phyloP scores from a whole-genome alignment of 495 filamentous ascomycete genomes.

The Trichocladium antarcticum region DNA sequence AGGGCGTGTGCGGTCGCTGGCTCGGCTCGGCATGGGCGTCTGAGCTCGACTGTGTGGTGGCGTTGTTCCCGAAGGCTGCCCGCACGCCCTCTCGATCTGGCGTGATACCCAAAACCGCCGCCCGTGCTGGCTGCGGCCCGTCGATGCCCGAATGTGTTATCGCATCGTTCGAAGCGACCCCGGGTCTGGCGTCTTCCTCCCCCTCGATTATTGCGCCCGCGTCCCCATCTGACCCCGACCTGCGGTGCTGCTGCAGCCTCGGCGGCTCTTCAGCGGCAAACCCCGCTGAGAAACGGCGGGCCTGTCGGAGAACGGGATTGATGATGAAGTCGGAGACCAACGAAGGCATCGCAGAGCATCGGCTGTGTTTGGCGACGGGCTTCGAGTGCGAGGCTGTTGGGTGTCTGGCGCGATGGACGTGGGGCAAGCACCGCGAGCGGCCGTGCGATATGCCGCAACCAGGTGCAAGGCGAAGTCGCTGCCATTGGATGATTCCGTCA shows the following conservation, averaged over 20 bases:
- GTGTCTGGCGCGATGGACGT: not conserved
- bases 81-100: not conserved
- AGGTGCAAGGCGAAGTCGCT: too few species aligned
- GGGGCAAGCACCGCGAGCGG: not conserved
- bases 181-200: not conserved
- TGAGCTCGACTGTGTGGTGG: not conserved
- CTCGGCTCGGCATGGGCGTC: not conserved
- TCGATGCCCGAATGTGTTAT: not conserved
- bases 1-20: not conserved
- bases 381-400: not conserved
- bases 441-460: too few species aligned
- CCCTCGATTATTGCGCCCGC: conserved; percentile 18
- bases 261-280: conserved; percentile 25
- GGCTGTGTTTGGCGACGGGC: conserved; percentile 1
- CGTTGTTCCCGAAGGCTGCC: not conserved
- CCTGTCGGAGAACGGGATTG: conserved; percentile 65
- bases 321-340: conserved; percentile 64
- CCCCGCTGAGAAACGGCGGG: conserved; percentile 51
- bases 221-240: conserved; percentile 11
- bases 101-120: too few species aligned
- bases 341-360: conserved; percentile 51
- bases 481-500: not conserved
- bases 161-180: too few species aligned
- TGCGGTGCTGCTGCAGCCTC: conserved; percentile 12
- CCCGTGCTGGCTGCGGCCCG: too few species aligned